Evolutionary conservation across 208 protist species (phyloP), one percentile per base, ranked within the genome.

Genomic region (Acanthamoeba castellanii): DNA sequence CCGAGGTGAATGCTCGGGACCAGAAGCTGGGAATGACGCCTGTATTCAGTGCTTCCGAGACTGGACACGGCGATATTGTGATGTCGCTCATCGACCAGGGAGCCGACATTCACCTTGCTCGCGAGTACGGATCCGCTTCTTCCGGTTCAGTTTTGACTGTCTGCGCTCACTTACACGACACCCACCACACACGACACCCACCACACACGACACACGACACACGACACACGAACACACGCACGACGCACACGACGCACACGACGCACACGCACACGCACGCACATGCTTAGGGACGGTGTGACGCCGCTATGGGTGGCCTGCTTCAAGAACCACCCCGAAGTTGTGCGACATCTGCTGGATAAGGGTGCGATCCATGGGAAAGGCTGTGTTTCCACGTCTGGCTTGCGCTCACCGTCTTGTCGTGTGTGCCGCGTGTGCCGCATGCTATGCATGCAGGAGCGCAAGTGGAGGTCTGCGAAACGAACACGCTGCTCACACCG

Each of bases 11-110:
- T 32, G 47, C 47, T 16, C 34, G 45, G 2, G 76, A 85, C 42
- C 76, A 85, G 45, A 85, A 85, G 47, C 30, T 85, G 76, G 76
- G 76, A 6, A 85, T 85, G 76, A 85, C 76, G 34, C 76, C 76
- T 13, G 22, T 85, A 1, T 85, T 85, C 47, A 85, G 76, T 22
- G 34, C 76, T 25, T 34, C 76, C 47, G 76, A 85, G 25, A 37
- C 25, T 1, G 76, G 76, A 37, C 76, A 85, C n/a, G 45, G 45
- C 22, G 76, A 85, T 27, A 85, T 85, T 22, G 76, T 85, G n/a
- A 85, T 85, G 76, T 85, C 76, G 13, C 76, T 85, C 34, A 85
- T 85, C 47, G 76, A 85, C 3, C 34, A 34, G 76, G 76, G 76
- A 0, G 76, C 76, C 45, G 76, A 85, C 45, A 34, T 85, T 14